Base-by-base conservation (phyloP, 1,284 basidiomycete species). In the Blastosporella zonata region DNA sequence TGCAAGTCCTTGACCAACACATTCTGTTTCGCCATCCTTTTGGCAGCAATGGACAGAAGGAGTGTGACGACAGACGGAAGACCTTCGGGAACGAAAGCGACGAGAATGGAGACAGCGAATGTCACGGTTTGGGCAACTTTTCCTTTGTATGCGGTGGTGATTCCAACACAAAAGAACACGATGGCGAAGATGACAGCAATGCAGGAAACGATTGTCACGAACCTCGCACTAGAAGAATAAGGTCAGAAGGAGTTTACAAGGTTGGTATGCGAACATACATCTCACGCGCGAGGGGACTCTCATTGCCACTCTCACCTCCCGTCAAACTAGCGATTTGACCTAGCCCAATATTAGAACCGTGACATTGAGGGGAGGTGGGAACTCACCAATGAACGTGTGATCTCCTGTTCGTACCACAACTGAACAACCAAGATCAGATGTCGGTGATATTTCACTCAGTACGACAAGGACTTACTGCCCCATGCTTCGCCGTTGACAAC, bases 21-120 rank as follows among this genome's bases (percentile, higher is more conserved):
- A 53, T 86, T 84, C 61, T 83, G 79, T 18, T 75, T 75, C 1
- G 82, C 82, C 84, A 87, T 87, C 37, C 83, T 71, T 63, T 84
- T 83, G 2, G 85, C 85, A 1, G 84, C 83, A 42, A 87, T 83
- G 2, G 84, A 84, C 3, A 88, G 63, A 49, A 87, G 66, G 7
- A 87, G 71, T 1, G 84, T 85, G 38, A 88, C 85, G 2, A 84
- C 82, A 8, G 83, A 81, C 0, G 85, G 84, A 35, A 87, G 67
- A 55, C 84, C 84, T 59, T 84, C 82, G 0, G 79, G 82, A 1
- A 82, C 82, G 59, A 82, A 88, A 2, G 85, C 83, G n/a, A 87
- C 84, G 29, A 87, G 68, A 50, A 87, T 75, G 6, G 83, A 84
- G 1, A 86, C 79, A 2, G 83, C 82, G 46, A 84, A 84, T 0